These are phyloP conservation scores for Helminthosporium solani DNA, from an alignment of 2,329 filamentous ascomycete species.

Conservation along the genomic window DNA sequence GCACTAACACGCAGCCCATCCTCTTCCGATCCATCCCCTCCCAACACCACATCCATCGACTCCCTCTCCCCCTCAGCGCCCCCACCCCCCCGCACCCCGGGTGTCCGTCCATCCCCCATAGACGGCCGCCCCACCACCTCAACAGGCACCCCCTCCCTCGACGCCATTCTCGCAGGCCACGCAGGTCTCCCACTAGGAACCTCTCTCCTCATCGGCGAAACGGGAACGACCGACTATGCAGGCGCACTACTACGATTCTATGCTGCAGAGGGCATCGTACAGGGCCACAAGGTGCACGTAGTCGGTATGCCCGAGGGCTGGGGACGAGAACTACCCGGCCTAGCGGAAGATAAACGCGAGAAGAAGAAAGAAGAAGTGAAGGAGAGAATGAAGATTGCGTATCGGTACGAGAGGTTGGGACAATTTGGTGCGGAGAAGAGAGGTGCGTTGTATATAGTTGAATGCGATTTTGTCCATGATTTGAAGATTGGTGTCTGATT, in stretches of 20 bases:
- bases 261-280: slow-evolving; percentile 87
- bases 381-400: slow-evolving; percentile 93
- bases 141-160: slow-evolving; percentile 83
- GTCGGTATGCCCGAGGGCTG: slow-evolving; percentile 78
- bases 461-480: slow-evolving; percentile 14
- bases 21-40: slow-evolving; percentile 9
- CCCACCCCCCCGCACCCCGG: slow-evolving; percentile 30
- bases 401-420: slow-evolving; percentile 87
- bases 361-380: slow-evolving; percentile 32
- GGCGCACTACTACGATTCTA: slow-evolving; percentile 83
- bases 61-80: slow-evolving; percentile 7
- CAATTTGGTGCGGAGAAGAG: slow-evolving; percentile 62
- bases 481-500: slow-evolving; percentile 17
- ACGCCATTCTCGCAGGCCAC: slow-evolving; percentile 82
- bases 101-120: slow-evolving; percentile 79
- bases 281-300: slow-evolving; percentile 85
- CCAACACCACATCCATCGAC: slow-evolving; percentile 19
- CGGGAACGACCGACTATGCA: slow-evolving; percentile 90
- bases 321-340: slow-evolving; percentile 78
- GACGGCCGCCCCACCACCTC: slow-evolving; percentile 88
- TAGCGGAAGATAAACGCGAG: slow-evolving; percentile 52
- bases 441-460: slow-evolving; percentile 55
- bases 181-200: slow-evolving; percentile 80
- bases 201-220: slow-evolving; percentile 79
- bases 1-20: slow-evolving; percentile 50